phyloP scores from a whole-genome alignment of 2,329 filamentous ascomycete species.

The Paraphaeosphaeria minitans region DNA sequence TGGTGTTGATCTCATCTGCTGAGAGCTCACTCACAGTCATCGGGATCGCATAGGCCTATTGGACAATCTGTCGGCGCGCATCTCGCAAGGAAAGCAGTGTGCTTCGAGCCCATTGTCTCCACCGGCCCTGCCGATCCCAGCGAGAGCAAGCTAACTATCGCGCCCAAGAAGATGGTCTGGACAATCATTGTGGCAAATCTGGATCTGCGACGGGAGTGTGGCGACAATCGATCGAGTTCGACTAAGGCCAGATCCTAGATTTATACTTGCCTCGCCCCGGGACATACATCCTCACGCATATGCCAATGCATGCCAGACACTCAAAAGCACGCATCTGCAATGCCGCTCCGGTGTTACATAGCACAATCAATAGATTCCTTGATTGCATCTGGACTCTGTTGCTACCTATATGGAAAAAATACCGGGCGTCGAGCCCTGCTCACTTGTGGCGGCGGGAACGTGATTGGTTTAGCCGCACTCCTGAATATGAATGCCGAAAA shows the following conservation, averaged over 20 bases:
- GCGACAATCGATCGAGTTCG: background rate
- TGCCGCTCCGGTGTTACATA: background rate
- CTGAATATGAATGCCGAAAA: constrained; percentile 1
- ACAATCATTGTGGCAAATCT: constrained; percentile 7
- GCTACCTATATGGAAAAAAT: background rate
- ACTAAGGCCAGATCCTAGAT: background rate
- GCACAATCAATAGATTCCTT: background rate
- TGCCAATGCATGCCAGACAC: background rate
- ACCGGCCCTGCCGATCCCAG: constrained; percentile 9
- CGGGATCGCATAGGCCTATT: constrained; percentile 21
- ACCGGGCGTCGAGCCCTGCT: background rate
- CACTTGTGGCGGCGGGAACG: too few species aligned
- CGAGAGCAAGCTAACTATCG: constrained; percentile 12
- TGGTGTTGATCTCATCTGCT: background rate
- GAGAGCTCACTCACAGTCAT: constrained; percentile 17
- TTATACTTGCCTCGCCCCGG: background rate
- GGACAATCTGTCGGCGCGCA: constrained; percentile 21
- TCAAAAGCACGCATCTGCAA: background rate
- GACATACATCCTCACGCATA: background rate
- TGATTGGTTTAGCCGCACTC: background rate
- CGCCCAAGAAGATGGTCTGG: constrained; percentile 5
- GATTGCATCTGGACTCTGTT: background rate
- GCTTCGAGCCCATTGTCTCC: constrained; percentile 20
- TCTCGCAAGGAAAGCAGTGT: constrained; percentile 23
- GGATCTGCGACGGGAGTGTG: background rate